Base-by-base conservation (phyloP, 2,329 filamentous ascomycete species). In the Albifimbria verrucaria region DNA sequence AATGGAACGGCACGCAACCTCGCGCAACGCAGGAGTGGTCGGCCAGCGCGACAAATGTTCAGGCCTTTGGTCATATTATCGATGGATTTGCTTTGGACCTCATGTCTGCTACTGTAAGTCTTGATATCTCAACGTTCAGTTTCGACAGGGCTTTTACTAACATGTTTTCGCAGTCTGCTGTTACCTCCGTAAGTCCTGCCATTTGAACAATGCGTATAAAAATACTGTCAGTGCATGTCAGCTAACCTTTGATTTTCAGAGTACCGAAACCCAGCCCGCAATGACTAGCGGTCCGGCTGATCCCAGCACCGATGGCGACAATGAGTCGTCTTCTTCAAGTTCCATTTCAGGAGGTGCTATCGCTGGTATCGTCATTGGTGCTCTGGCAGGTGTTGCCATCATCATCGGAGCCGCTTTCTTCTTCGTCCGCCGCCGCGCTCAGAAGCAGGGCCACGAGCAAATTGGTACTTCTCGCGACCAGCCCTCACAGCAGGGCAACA, bases 351-450 rank as follows among this genome's bases (percentile, higher is more conserved):
- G 50, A 21, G 53, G 53, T 20, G 53, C 53, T 2, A 55, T 55
- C 20, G 53, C 53, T 7, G 53, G 53, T 12, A 52, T 55, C 9
- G 53, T 52, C 11, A 25, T 55, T 12, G 53, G 53, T 7, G 42
- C 39, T 21, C 20, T 50, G 26, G 50, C 43, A 7, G 50, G 32
- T 7, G 18, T 52, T n/a, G 47, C 39, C n/a, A 24, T 52, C 7
- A 26, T 55, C 2, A 50, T 47, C 2, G 12, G 47, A 2, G 50
- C 41, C 25, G 50, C 53, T 4, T 55, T 55, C 44, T 51, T 55
- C 17, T 24, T 52, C n/a, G 32, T 50, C 25, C 53, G 47, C 26
- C 46, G 46, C 17, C 46, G 46, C 22, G 17, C 15, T 15, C 15
- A 20, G 25, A 15, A 48, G 25, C 24, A 36, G n/a, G 32, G 32